phyloP scores from a whole-genome alignment of 768 basidiomycete genomes.

The Suillus lakei region DNA sequence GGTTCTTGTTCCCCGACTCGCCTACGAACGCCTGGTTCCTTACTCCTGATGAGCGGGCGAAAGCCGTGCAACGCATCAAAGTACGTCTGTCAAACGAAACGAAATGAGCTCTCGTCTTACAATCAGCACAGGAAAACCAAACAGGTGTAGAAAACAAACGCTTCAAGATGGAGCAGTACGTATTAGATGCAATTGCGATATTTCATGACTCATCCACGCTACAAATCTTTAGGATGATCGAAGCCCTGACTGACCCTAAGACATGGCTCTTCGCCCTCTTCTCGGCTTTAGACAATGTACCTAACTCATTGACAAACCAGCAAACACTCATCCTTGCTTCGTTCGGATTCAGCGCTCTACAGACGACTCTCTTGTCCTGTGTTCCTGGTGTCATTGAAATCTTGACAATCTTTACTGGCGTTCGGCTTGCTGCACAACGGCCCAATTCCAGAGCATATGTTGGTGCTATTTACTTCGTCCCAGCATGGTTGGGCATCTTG shows the following conservation, averaged over 20 bases:
- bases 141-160: conserved; percentile 29
- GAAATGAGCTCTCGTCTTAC: background rate
- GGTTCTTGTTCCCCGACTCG: conserved; percentile 70
- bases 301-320: conserved; percentile 65
- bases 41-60: conserved; percentile 55
- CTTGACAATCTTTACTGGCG: conserved; percentile 66
- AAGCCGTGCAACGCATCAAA: conserved; percentile 63
- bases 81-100: conserved; percentile 29
- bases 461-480: conserved; percentile 56
- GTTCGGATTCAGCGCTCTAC: conserved; percentile 62
- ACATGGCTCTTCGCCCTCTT: conserved; percentile 74
- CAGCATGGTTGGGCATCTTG: conserved; percentile 63
- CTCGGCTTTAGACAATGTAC: conserved; percentile 60
- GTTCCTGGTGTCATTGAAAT: conserved; percentile 66
- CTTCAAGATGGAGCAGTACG: conserved; percentile 60
- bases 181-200: conserved; percentile 11
- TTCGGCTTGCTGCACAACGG: conserved; percentile 53
- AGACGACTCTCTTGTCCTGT: conserved; percentile 68
- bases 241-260: conserved; percentile 64
- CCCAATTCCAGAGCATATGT: conserved; percentile 62
- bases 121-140: conserved; percentile 28
- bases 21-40: conserved; percentile 73
- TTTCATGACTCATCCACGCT: background rate
- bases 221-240: conserved; percentile 52
- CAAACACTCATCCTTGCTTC: conserved; percentile 60